Percentiles rank a stretch among this genome's conserved stretches.
phyloP scores from a whole-genome alignment of 208 protist species.

The Crithidia bombi region DNA sequence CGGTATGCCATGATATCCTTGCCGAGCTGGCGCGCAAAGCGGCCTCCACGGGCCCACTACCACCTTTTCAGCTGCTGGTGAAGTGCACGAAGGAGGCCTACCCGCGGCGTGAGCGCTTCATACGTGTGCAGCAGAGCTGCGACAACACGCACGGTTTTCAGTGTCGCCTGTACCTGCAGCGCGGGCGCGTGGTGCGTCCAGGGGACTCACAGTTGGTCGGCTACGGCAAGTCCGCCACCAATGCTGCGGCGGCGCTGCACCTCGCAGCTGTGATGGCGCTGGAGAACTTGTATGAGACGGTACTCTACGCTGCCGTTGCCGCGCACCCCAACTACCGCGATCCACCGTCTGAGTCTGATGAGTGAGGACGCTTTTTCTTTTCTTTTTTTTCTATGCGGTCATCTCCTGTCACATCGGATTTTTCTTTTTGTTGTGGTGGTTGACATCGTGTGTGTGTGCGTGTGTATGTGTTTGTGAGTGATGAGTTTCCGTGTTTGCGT shows the following conservation, averaged over 20 bases:
- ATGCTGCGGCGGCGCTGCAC: conserved; percentile 56
- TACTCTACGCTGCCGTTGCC: conserved; percentile 12
- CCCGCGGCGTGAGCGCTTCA: conserved; percentile 42
- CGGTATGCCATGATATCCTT: conserved; percentile 47
- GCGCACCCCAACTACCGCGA: conserved; percentile 26
- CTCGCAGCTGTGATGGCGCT: conserved; percentile 58
- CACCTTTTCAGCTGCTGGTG: conserved; percentile 39
- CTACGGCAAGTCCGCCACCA: conserved; percentile 47
- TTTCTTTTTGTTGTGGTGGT: conserved; percentile 15
- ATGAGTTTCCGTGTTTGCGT: background rate
- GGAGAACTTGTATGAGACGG: conserved; percentile 44
- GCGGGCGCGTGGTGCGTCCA: conserved; percentile 43
- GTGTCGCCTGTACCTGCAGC: conserved; percentile 79
- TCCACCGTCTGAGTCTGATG: background rate
- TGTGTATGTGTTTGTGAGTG: background rate
- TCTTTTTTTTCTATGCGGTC: background rate
- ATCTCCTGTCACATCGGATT: background rate
- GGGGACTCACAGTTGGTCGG: conserved; percentile 79
- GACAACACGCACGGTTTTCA: conserved; percentile 48
- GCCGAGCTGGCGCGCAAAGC: conserved; percentile 28
- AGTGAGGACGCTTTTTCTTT: conserved; percentile 6
- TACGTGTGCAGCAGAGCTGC: conserved; percentile 62
- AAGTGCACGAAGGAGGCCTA: conserved; percentile 45
- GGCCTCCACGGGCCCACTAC: background rate
- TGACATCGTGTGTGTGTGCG: conserved; percentile 2